Evolutionary conservation across 225 moss, liverwort and hornwort genomes (phyloP).

Genomic region (Neckera pumila): DNA sequence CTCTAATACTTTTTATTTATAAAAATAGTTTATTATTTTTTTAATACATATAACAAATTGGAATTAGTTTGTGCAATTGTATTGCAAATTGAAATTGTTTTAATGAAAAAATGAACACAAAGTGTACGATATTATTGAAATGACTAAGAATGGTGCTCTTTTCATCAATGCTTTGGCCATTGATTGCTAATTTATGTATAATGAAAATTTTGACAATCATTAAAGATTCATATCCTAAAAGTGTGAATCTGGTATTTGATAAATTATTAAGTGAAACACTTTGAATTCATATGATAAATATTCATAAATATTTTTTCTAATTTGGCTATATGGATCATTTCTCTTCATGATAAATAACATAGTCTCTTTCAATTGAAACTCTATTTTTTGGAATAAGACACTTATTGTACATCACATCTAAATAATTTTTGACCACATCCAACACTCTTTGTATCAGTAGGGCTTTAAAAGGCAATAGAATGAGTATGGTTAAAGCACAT

Average conservation of each 20-base stretch:
- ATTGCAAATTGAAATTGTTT: neutral
- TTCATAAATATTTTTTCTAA: neutral
- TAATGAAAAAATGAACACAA: neutral
- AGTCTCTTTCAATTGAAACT: neutral
- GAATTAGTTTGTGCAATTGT: neutral
- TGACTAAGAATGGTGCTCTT: too few relatives aligned
- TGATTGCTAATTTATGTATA: neutral
- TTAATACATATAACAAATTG: neutral
- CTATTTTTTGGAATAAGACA: neutral
- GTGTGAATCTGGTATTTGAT: neutral
- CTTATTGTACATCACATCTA: neutral
- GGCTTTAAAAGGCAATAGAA: neutral
- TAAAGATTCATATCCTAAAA: neutral
- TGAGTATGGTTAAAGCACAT: neutral
- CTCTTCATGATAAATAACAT: neutral
- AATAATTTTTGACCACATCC: neutral
- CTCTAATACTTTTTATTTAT: neutral
- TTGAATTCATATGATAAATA: neutral
- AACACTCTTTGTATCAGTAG: rapidly evolving
- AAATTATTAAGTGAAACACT: neutral
- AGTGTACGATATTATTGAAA: neutral
- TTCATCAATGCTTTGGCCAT: too few relatives aligned
- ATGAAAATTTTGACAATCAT: neutral
- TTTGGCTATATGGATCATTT: neutral
- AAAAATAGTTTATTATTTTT: neutral